Conservation (phyloP, 2,329 filamentous ascomycete genomes). For the Paracorniculantispora psalliotae region DNA sequence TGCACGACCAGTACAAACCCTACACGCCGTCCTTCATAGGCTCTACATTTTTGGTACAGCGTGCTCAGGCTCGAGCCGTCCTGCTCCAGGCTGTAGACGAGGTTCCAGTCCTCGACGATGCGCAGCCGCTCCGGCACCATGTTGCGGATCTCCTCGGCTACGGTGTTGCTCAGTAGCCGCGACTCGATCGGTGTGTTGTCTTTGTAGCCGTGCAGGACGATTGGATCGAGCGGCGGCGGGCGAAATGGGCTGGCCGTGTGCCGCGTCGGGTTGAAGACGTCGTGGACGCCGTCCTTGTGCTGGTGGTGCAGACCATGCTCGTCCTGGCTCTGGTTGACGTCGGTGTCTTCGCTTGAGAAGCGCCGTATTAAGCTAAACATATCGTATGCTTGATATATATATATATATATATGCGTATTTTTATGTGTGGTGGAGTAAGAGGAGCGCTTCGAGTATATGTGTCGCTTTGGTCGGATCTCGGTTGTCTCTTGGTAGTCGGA, state of each 20-base stretch:
- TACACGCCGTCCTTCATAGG: slow-evolving; percentile 62
- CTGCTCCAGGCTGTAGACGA: slow-evolving; percentile 86
- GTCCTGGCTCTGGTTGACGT: slow-evolving; percentile 25
- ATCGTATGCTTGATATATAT: slow-evolving; percentile 23
- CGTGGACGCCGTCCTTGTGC: slow-evolving; percentile 45
- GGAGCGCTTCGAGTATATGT: neutral
- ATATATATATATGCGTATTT: neutral
- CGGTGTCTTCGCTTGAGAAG: slow-evolving; percentile 48
- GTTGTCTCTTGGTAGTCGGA: neutral
- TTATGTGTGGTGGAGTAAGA: neutral
- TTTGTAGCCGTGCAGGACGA: slow-evolving; percentile 64
- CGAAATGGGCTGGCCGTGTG: slow-evolving; percentile 74
- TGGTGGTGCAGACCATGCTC: slow-evolving; percentile 16
- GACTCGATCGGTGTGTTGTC: slow-evolving; percentile 54
- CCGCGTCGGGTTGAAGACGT: slow-evolving; percentile 46
- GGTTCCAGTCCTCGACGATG: slow-evolving; percentile 78
- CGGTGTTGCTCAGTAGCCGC: slow-evolving; percentile 61
- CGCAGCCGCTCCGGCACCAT: slow-evolving; percentile 83
- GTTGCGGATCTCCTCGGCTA: slow-evolving; percentile 90
- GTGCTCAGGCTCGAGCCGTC: slow-evolving; percentile 85
- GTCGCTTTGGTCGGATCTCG: neutral
- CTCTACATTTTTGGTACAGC: slow-evolving; percentile 73
- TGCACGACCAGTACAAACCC: slow-evolving; percentile 87
- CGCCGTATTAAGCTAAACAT: slow-evolving; percentile 62
- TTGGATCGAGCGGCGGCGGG: slow-evolving; percentile 79